Evolutionary conservation across 169 alveolate species (phyloP).

Genomic region (Cryptosporidium parvum): DNA sequence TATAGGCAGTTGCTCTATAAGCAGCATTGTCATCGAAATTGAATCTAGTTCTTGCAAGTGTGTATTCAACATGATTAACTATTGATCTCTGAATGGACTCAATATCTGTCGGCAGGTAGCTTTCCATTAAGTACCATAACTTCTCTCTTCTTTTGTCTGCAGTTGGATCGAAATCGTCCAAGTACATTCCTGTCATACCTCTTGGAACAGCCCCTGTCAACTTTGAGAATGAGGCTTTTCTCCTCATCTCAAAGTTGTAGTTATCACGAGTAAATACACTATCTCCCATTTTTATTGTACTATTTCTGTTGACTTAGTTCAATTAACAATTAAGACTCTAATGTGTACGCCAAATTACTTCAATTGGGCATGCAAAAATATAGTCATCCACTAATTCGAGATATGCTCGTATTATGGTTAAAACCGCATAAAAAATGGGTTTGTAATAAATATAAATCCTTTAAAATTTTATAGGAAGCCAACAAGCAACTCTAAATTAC

Average conservation of each 20-base stretch:
- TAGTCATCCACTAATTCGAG: slow-evolving; percentile 51
- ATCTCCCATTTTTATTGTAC: slow-evolving; percentile 60
- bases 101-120: slow-evolving; percentile 85
- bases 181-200: slow-evolving; percentile 80
- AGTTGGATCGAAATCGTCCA: slow-evolving; percentile 79
- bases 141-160: slow-evolving; percentile 83
- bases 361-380: slow-evolving; percentile 29
- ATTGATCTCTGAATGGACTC: slow-evolving; percentile 88
- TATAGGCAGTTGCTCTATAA: slow-evolving; percentile 91
- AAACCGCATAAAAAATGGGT: slow-evolving; percentile 18
- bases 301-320: slow-evolving; percentile 8
- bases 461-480: background rate
- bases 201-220: slow-evolving; percentile 81
- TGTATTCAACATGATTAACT: slow-evolving; percentile 90
- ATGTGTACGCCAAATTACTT: background rate
- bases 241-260: slow-evolving; percentile 84
- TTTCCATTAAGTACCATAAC: slow-evolving; percentile 88
- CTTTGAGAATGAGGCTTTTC: slow-evolving; percentile 84
- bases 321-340: slow-evolving; percentile 1
- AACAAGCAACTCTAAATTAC: background rate
- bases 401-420: slow-evolving; percentile 32
- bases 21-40: slow-evolving; percentile 88
- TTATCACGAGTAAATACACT: slow-evolving; percentile 72
- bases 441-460: background rate
- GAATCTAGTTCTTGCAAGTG: slow-evolving; percentile 94